Conservation (phyloP, 2,329 filamentous ascomycete species). For the Hypoxylon sp. region DNA sequence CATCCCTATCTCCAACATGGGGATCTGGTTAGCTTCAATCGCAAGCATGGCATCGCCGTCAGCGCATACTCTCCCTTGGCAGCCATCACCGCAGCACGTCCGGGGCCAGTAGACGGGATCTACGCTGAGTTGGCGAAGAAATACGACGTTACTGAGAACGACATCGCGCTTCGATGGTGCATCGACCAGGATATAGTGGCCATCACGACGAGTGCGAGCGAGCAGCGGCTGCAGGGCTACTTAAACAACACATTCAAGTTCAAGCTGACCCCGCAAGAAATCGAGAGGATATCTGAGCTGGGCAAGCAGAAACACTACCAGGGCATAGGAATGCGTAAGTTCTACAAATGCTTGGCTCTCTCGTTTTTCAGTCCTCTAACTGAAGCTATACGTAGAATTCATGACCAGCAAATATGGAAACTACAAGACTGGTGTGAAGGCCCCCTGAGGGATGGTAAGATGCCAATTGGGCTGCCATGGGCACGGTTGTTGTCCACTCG, state of each 20-base stretch:
- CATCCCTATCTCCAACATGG: slow-evolving; percentile 81
- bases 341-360: no score
- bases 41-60: slow-evolving; percentile 68
- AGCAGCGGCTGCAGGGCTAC: slow-evolving; percentile 70
- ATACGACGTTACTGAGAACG: slow-evolving; percentile 69
- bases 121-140: slow-evolving; percentile 69
- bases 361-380: no score
- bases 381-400: no score
- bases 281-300: slow-evolving; percentile 67
- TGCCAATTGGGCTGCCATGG: no score
- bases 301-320: slow-evolving; percentile 73
- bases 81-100: slow-evolving; percentile 58
- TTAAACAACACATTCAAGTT: slow-evolving; percentile 65
- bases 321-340: slow-evolving; percentile 45
- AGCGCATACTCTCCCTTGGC: slow-evolving; percentile 70
- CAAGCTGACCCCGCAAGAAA: slow-evolving; percentile 71
- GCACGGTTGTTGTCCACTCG: no score
- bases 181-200: slow-evolving; percentile 72
- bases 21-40: slow-evolving; percentile 69
- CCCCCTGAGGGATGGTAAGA: no score
- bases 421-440: no score
- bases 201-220: slow-evolving; percentile 72
- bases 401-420: no score
- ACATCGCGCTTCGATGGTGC: slow-evolving; percentile 72
- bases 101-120: slow-evolving; percentile 67